Evolutionary conservation across 495 filamentous ascomycete genomes (phyloP).

Genomic region (Penicillium malachiteum): DNA sequence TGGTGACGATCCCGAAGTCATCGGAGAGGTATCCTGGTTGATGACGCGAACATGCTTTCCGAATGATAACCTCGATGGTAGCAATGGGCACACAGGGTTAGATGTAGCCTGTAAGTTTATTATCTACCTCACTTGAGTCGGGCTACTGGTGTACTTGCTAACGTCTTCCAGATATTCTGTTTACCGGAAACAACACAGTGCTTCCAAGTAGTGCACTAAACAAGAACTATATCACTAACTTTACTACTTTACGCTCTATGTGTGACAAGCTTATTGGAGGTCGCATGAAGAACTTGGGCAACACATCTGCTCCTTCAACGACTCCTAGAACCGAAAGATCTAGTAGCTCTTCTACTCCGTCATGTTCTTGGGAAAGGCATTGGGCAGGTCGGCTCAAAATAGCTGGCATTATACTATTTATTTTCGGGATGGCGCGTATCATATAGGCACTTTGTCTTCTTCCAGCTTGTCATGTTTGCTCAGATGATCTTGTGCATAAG

Average conservation of each 20-base stretch:
- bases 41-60: conserved; percentile 43
- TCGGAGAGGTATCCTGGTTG: conserved; percentile 41
- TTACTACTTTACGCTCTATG: conserved; percentile 32
- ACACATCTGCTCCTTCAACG: too few relatives aligned
- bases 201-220: conserved; percentile 30
- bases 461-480: too few relatives aligned
- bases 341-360: too few relatives aligned
- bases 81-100: conserved; percentile 22
- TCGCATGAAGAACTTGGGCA: conserved; percentile 36
- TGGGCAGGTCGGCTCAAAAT: too few relatives aligned
- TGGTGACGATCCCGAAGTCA: conserved; percentile 34
- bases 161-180: conserved; percentile 31
- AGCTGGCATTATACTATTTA: too few relatives aligned
- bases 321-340: too few relatives aligned
- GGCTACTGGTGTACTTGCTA: background rate
- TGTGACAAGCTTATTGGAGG: conserved; percentile 28
- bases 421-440: too few relatives aligned
- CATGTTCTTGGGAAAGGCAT: too few relatives aligned
- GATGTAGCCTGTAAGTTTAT: conserved; percentile 38
- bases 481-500: too few relatives aligned
- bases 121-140: background rate
- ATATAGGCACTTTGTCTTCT: too few relatives aligned
- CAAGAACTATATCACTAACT: conserved; percentile 38
- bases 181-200: conserved; percentile 30
- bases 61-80: conserved; percentile 33